A percentile compares a stretch with the other conserved stretches of the same genome.
Evolutionary conservation across 2,329 filamentous ascomycete genomes (phyloP).

Genomic region (Clonostachys byssicola): DNA sequence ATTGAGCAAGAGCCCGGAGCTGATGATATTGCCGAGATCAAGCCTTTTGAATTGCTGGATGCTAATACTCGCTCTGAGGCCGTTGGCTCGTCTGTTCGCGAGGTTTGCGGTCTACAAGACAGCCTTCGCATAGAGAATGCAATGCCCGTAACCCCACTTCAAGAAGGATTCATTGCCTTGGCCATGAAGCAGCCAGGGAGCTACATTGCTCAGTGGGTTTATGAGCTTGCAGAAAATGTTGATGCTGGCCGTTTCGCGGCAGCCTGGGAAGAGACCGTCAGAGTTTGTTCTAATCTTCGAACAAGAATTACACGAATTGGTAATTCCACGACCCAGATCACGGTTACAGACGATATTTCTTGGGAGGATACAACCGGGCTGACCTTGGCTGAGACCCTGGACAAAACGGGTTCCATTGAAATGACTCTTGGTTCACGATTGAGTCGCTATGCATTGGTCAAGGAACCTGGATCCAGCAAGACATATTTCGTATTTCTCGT

Average conservation of each 20-base stretch:
- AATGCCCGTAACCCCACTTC: slow-evolving; percentile 42
- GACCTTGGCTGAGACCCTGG: background rate
- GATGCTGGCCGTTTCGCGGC: slow-evolving; percentile 6
- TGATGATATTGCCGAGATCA: slow-evolving; percentile 6
- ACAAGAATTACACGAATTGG: slow-evolving; percentile 9
- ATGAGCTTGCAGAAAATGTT: slow-evolving; percentile 3
- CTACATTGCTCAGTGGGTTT: slow-evolving; percentile 9
- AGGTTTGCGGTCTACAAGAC: background rate
- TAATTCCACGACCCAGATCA: slow-evolving; percentile 3
- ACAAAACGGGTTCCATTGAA: background rate
- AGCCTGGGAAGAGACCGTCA: slow-evolving; percentile 9
- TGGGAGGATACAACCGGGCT: background rate
- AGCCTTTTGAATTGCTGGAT: background rate
- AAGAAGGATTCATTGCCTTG: slow-evolving; percentile 43
- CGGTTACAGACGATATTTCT: slow-evolving; percentile 5
- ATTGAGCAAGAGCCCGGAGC: background rate
- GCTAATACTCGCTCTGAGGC: slow-evolving; percentile 7
- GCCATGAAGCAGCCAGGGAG: slow-evolving; percentile 24
- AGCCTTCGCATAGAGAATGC: slow-evolving; percentile 31
- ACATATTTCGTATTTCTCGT: slow-evolving; percentile 13
- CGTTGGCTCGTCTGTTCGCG: background rate
- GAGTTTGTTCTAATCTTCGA: slow-evolving; percentile 6
- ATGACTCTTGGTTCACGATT: background rate
- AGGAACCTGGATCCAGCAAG: background rate
- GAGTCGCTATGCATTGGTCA: background rate